A percentile compares a stretch with the other conserved stretches of the same genome.
Conservation (phyloP, 805 yeast genomes). For the Suhomyces tanzawaensis region DNA sequence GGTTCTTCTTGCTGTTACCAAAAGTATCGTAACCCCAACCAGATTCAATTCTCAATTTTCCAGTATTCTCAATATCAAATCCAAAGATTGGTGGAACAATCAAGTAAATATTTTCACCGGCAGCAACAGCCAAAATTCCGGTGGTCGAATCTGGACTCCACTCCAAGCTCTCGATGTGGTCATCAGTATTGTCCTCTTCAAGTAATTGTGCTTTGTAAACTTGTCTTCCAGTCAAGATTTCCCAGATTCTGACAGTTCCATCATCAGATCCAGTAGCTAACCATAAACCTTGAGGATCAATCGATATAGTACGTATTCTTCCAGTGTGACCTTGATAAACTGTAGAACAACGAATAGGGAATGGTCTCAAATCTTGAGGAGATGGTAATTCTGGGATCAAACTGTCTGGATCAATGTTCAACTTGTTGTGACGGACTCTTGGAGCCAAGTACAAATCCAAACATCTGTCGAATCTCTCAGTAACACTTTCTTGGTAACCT, state of each 20-base stretch:
- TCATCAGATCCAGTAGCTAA: conserved; percentile 98
- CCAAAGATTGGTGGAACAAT: conserved; percentile 92
- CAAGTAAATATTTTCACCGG: conserved; percentile 75
- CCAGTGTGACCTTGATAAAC: conserved; percentile 80
- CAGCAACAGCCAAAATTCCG: conserved; percentile 82
- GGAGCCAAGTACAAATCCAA: conserved; percentile 95
- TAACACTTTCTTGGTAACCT: conserved; percentile 78
- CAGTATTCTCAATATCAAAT: conserved; percentile 76
- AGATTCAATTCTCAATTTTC: conserved; percentile 74
- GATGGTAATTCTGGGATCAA: conserved; percentile 95
- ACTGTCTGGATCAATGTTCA: conserved; percentile 93
- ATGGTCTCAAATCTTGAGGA: conserved; percentile 94
- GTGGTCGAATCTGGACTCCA: conserved; percentile 82
- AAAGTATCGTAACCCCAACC: conserved; percentile 87
- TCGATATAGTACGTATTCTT: conserved; percentile 74
- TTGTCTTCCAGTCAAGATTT: conserved; percentile 91
- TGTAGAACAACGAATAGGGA: conserved; percentile 90
- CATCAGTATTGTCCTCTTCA: conserved; percentile 58
- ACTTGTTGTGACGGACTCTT: conserved; percentile 84
- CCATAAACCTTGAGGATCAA: conserved; percentile 91
- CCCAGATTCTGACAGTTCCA: conserved; percentile 96
- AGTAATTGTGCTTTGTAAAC: conserved; percentile 62
- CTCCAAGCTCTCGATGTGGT: conserved; percentile 73
- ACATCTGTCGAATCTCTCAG: conserved; percentile 93
- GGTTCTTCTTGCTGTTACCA: conserved; percentile 48